phyloP scores from a whole-genome alignment of 169 alveolate genomes.

The Cryptosporidium viatorum region DNA sequence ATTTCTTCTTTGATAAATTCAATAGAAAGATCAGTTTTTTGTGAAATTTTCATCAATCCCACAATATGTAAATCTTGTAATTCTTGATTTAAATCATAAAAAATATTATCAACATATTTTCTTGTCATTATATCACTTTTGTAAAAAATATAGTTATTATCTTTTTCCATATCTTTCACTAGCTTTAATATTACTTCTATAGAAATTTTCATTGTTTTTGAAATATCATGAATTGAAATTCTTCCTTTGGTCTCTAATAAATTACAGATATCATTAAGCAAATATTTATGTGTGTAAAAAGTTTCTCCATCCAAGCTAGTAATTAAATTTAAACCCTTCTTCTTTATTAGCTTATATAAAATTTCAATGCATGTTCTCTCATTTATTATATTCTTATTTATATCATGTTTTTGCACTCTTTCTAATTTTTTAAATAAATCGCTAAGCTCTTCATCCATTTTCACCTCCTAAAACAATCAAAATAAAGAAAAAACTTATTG shows the following conservation, averaged over 20 bases:
- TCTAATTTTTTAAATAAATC: not conserved
- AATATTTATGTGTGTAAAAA: constrained; percentile 19
- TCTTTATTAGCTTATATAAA: constrained; percentile 23
- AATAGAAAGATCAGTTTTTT: constrained; percentile 31
- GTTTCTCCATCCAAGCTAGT: constrained; percentile 26
- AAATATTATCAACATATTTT: constrained; percentile 21
- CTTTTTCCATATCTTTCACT: not conserved
- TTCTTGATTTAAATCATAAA: constrained; percentile 5
- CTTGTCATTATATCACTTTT: constrained; percentile 29
- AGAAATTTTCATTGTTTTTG: not conserved
- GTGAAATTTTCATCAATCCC: not conserved
- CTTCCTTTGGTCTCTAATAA: not conserved
- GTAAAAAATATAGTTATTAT: constrained; percentile 8
- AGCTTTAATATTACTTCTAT: constrained; percentile 7
- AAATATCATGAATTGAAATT: not conserved
- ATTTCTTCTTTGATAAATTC: constrained; percentile 39
- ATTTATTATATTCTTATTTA: not conserved
- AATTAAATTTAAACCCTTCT: constrained; percentile 1
- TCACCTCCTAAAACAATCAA: not conserved
- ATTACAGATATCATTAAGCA: not conserved
- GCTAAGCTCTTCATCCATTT: constrained; percentile 6
- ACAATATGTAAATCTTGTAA: constrained; percentile 13
- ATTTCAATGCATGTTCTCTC: constrained; percentile 48
- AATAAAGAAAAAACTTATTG: no score
- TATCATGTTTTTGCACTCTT: not conserved